Percentiles rank a stretch among this genome's conserved stretches.
Conservation (phyloP, 164 flowering plant species). For the Vitis labrusca region DNA sequence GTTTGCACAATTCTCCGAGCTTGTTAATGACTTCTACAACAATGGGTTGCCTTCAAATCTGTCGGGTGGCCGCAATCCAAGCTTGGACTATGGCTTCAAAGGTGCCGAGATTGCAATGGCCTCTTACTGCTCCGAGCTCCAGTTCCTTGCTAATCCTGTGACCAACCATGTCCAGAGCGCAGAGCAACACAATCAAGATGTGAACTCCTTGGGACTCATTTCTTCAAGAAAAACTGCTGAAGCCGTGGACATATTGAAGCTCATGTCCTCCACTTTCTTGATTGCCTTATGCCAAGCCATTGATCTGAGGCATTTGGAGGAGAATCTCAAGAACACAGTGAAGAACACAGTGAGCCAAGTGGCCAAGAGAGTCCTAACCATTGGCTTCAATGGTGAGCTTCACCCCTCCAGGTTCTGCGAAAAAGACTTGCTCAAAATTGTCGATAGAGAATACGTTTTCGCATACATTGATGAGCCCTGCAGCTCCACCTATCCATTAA, state of each 20-base stretch:
- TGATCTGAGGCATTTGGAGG: slow-evolving; percentile 45
- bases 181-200: slow-evolving; percentile 51
- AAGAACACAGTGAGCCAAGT: slow-evolving; percentile 34
- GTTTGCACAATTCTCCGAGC: slow-evolving; percentile 50
- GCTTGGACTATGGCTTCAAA: slow-evolving; percentile 49
- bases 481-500: slow-evolving; percentile 34
- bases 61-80: slow-evolving; percentile 37
- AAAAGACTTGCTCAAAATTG: slow-evolving; percentile 34
- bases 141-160: slow-evolving; percentile 42
- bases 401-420: slow-evolving; percentile 39
- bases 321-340: slow-evolving; percentile 35
- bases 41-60: slow-evolving; percentile 50
- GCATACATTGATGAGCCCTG: slow-evolving; percentile 43
- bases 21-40: slow-evolving; percentile 49
- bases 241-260: slow-evolving; percentile 37
- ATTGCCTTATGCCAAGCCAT: slow-evolving; percentile 44
- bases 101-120: slow-evolving; percentile 55
- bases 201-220: slow-evolving; percentile 44
- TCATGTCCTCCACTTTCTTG: slow-evolving; percentile 42
- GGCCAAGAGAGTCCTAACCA: slow-evolving; percentile 27
- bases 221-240: slow-evolving; percentile 44
- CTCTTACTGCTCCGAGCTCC: slow-evolving; percentile 48
- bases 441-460: slow-evolving; percentile 36
- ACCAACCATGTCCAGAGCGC: slow-evolving; percentile 51
- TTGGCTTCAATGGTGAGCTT: slow-evolving; percentile 30